These are phyloP conservation scores for Coemansia sp. DNA, from an alignment of 192 early-diverging fungal genomes.

Conservation along the genomic window DNA sequence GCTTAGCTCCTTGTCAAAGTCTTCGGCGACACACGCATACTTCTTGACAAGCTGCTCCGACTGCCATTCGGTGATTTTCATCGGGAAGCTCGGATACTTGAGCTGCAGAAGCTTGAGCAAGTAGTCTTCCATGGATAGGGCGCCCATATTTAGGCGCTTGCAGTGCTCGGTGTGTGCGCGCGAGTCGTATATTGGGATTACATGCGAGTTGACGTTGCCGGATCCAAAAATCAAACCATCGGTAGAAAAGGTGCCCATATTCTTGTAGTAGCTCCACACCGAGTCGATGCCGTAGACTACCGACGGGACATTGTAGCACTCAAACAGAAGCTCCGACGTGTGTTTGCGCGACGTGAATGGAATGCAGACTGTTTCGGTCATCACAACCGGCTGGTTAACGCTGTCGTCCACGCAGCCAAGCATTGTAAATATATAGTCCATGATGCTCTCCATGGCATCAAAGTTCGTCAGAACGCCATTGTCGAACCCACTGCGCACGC, in stretches of 20 bases:
- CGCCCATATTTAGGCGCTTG: conserved; percentile 82
- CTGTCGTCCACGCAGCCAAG: conserved; percentile 69
- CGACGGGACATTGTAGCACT: conserved; percentile 74
- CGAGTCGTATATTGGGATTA: conserved; percentile 72
- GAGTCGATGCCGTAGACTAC: conserved; percentile 85
- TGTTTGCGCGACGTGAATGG: conserved; percentile 73
- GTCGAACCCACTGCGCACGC: conserved; percentile 45
- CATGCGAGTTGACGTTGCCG: conserved; percentile 68
- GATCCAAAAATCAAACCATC: conserved; percentile 73
- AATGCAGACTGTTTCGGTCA: conserved; percentile 83
- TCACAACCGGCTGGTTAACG: conserved; percentile 79
- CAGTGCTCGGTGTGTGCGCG: conserved; percentile 61
- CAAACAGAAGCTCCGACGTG: conserved; percentile 87
- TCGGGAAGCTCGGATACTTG: conserved; percentile 88
- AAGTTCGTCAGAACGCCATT: conserved; percentile 45
- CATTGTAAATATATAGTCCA: conserved; percentile 85
- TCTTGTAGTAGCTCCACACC: conserved; percentile 79
- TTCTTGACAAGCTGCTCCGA: conserved; percentile 71
- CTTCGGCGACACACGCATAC: conserved; percentile 68
- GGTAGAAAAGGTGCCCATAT: conserved; percentile 59
- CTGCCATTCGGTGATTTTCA: conserved; percentile 73
- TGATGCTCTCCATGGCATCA: conserved; percentile 67
- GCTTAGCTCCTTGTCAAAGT: conserved; percentile 72
- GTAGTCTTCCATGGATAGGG: conserved; percentile 70
- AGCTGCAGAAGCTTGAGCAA: conserved; percentile 85